Percentiles rank a stretch among this genome's conserved stretches.
These are phyloP conservation scores for Pleurostoma richardsiae DNA, from an alignment of 2,329 filamentous ascomycete genomes.

Conservation along the genomic window DNA sequence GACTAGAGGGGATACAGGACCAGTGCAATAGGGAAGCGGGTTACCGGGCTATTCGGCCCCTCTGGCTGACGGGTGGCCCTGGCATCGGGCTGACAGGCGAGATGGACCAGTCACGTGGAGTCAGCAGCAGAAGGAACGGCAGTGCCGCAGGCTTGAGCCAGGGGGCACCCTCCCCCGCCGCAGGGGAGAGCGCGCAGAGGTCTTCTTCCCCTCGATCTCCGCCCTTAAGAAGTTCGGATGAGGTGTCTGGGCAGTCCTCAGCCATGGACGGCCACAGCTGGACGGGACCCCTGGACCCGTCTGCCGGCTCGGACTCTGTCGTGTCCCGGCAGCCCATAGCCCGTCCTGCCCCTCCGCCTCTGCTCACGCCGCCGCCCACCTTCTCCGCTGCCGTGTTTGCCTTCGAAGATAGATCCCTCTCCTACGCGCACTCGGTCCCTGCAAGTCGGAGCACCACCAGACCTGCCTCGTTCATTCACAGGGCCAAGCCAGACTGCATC, in stretches of 20 bases:
- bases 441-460: conserved; percentile 22
- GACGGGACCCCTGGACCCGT: neutral
- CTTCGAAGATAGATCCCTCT: conserved; percentile 32
- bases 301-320: conserved; percentile 2
- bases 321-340: conserved; percentile 8
- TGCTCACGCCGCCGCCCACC: conserved; percentile 43
- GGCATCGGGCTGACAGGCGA: conserved; percentile 8
- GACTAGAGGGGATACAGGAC: neutral
- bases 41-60: conserved; percentile 4
- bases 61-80: conserved; percentile 6
- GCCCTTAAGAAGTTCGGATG: neutral
- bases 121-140: conserved; percentile 14
- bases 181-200: conserved; percentile 2
- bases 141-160: conserved; percentile 3
- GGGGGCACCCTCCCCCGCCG: conserved; percentile 1
- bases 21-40: too few species aligned
- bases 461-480: conserved; percentile 35
- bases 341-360: conserved; percentile 36
- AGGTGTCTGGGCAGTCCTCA: neutral
- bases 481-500: conserved; percentile 45
- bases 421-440: conserved; percentile 23
- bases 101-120: conserved; percentile 18
- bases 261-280: conserved; percentile 1
- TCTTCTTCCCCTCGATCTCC: neutral
- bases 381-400: conserved; percentile 35